Base-by-base conservation (phyloP, 306 rosid species). In the Prinsepia uniflora region DNA sequence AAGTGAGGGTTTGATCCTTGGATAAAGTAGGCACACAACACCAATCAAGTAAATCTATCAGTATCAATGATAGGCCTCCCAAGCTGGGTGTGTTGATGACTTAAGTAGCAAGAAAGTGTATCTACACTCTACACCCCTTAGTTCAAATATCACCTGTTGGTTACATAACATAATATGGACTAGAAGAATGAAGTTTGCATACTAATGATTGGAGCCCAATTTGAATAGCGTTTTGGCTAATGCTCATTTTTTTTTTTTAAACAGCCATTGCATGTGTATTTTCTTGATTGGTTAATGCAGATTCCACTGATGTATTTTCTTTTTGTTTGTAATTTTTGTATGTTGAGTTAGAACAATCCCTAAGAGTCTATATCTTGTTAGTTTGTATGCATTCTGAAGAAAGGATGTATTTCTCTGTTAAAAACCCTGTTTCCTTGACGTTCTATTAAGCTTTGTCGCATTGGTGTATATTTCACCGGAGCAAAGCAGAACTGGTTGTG, bases 381-480 rank as follows among this genome's bases (percentile, higher is more conserved):
- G 5, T 40, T 53, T 30, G 65, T 24, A 66, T 54, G 66, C 57
- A 65, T 30, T 48, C 30, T 68, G 30, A 14, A 43, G 59, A 17
- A 34, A 6, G 57, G 19, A 13, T 68, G 24, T 66, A 63, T 60
- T 34, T 67, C 47, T 71, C 46, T 56, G 72, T n/a, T 66, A 14
- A 5, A 2, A 22, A 9, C 67, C 48, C 39, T 79, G 86, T 76
- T 70, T 5, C 75, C 87, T 42, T 94, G 69, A 87, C 86, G 43
- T 63, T 73, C 43, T 63, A 65, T 22, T 64, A 57, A 94, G 99
- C 97, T 77, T 76, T 94, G 75, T 94, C 99, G 50, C 96, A 94
- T 73, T 91, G 97, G 99, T 94, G 99, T 77, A 94, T 94, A 77
- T 91, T 82, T 81, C 85, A 94, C 71, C 93, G 91, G 81, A 83